These are phyloP conservation scores for Annulohypoxylon maeteangense DNA, from an alignment of 495 filamentous ascomycete genomes.

Conservation along the genomic window DNA sequence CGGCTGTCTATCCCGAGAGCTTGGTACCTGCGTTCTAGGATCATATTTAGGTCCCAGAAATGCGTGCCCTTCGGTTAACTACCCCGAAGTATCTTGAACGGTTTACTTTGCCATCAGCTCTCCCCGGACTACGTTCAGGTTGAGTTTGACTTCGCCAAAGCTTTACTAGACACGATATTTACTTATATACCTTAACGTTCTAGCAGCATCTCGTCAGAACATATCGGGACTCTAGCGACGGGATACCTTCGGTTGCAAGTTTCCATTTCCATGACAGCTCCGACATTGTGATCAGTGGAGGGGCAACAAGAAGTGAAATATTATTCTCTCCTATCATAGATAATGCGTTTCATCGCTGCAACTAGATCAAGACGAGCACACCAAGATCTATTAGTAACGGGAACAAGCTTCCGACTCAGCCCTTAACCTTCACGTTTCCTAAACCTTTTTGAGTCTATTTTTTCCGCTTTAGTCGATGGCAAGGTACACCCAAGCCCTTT, in stretches of 20 bases:
- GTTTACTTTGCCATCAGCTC: not conserved
- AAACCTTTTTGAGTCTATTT: not conserved
- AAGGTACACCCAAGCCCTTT: conserved; percentile 1
- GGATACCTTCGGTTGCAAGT: conserved; percentile 5
- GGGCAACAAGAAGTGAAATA: not conserved
- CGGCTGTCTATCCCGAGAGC: conserved; percentile 16
- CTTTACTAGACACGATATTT: not conserved
- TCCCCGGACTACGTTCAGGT: not conserved
- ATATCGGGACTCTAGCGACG: not conserved
- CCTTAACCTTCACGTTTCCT: not conserved
- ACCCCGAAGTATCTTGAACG: conserved; percentile 8
- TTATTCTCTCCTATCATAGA: not conserved
- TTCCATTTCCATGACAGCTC: conserved; percentile 5
- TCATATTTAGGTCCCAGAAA: not conserved
- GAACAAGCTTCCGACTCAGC: not conserved
- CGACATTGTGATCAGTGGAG: not conserved
- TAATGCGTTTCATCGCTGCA: not conserved
- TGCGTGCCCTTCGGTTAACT: not conserved
- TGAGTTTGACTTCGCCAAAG: not conserved
- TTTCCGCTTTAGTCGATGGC: not conserved
- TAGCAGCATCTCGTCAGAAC: not conserved
- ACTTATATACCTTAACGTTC: conserved; percentile 3
- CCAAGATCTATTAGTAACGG: not conserved
- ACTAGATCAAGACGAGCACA: not conserved
- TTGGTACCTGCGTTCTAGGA: conserved; percentile 15